Conservation (phyloP, 495 filamentous ascomycete genomes). For the Lophiostoma macrostomum region DNA sequence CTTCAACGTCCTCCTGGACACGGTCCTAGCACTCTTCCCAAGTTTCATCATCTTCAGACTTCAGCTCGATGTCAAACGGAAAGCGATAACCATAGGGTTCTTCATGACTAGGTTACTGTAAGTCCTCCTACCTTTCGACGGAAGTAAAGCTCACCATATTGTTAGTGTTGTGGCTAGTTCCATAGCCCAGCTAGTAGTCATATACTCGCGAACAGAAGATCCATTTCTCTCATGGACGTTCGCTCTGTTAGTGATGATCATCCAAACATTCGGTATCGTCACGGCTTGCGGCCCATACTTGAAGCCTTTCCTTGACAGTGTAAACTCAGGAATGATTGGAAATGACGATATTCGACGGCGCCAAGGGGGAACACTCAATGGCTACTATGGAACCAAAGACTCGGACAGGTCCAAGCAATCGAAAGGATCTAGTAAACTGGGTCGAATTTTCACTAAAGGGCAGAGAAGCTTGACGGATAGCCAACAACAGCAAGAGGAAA, state of each 20-base stretch:
- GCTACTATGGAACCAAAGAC: background rate
- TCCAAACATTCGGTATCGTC: constrained; percentile 43
- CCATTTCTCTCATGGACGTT: constrained; percentile 38
- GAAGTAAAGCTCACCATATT: too few relatives aligned
- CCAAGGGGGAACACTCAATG: constrained; percentile 1
- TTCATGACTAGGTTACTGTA: constrained; percentile 44
- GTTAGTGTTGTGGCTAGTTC: constrained; percentile 40
- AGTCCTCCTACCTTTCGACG: too few relatives aligned
- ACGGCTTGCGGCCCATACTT: constrained; percentile 49
- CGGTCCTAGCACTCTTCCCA: constrained; percentile 42
- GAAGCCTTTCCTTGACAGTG: constrained; percentile 47
- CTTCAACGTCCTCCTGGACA: constrained; percentile 47
- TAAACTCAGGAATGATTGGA: constrained; percentile 46
- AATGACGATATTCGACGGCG: constrained; percentile 39
- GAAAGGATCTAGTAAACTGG: constrained; percentile 1
- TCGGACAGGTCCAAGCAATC: constrained; percentile 2
- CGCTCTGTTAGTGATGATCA: constrained; percentile 23
- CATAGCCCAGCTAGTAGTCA: constrained; percentile 39
- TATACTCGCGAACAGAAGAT: constrained; percentile 38
- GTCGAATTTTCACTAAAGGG: background rate
- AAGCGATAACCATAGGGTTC: constrained; percentile 35
- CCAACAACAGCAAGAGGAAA: constrained; percentile 5
- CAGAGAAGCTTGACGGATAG: background rate
- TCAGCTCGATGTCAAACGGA: constrained; percentile 40
- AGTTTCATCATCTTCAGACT: constrained; percentile 41